phyloP scores from a whole-genome alignment of 768 basidiomycete species.

The Hericium rajendrae region DNA sequence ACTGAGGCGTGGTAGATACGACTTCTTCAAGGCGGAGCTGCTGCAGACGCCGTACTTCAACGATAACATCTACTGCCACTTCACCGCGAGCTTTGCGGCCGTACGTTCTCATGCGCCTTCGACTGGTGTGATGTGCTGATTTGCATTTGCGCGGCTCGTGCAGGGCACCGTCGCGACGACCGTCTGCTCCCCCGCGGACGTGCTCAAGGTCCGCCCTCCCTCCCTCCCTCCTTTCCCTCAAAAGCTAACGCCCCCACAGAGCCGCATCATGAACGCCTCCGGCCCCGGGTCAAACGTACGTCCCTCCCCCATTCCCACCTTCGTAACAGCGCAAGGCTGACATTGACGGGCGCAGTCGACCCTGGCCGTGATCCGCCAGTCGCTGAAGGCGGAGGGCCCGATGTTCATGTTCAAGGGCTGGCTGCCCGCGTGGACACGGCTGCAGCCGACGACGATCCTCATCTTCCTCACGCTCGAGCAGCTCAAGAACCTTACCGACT shows the following conservation, averaged over 20 bases:
- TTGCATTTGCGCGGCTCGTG: not conserved
- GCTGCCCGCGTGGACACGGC: conserved; percentile 78
- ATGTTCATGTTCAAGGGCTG: conserved; percentile 94
- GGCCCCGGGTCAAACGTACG: conserved; percentile 69
- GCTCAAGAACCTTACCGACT: conserved; percentile 64
- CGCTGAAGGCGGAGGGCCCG: conserved; percentile 64
- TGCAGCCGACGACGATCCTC: conserved; percentile 82
- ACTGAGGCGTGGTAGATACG: conserved; percentile 44
- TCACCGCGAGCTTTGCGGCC: conserved; percentile 80
- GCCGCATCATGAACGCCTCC: conserved; percentile 83
- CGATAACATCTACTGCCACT: conserved; percentile 79
- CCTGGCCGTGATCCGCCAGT: conserved; percentile 54
- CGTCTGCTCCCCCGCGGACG: conserved; percentile 83
- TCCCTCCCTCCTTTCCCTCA: not conserved
- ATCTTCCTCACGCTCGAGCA: conserved; percentile 83
- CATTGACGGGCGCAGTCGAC: conserved; percentile 44
- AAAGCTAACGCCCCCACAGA: conserved; percentile 26
- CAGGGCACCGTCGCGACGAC: conserved; percentile 86
- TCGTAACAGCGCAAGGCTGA: not conserved
- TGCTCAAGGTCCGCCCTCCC: conserved; percentile 46
- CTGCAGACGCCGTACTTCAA: conserved; percentile 61
- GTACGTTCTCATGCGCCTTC: conserved; percentile 30
- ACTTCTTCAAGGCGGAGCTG: conserved; percentile 84
- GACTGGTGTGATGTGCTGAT: not conserved
- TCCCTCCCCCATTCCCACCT: conserved; percentile 8